phyloP scores from a whole-genome alignment of 208 protist species.

The Leishmania turanica region DNA sequence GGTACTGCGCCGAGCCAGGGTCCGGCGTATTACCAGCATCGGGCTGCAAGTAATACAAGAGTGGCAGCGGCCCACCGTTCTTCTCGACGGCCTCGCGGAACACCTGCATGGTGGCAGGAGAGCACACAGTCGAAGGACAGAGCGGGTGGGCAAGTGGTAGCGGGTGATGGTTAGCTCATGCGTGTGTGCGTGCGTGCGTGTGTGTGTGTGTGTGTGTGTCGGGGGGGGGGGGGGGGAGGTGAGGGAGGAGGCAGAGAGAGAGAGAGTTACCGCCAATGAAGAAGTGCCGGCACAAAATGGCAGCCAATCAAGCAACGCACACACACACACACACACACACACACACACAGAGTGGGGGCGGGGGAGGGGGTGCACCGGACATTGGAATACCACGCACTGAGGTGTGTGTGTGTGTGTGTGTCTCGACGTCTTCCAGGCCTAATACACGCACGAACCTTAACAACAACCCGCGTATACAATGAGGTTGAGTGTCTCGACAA shows the following conservation, averaged over 20 bases:
- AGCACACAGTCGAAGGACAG: background rate
- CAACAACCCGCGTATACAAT: background rate
- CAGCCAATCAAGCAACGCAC: background rate
- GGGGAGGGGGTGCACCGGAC: no score
- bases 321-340: background rate
- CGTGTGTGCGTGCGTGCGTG: background rate
- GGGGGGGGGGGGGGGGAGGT: background rate
- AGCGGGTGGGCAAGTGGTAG: background rate
- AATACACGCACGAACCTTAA: no score
- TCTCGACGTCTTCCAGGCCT: no score
- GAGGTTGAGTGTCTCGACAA: background rate
- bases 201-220: background rate
- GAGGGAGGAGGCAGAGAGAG: background rate
- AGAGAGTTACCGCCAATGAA: background rate
- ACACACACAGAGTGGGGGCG: no score
- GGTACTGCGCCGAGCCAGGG: background rate
- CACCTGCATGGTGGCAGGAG: slow-evolving; percentile 40
- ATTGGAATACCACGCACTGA: no score
- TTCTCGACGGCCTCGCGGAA: slow-evolving; percentile 38
- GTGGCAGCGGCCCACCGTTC: slow-evolving; percentile 49
- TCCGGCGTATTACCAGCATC: slow-evolving; percentile 9
- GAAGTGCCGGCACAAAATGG: background rate
- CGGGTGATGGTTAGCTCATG: background rate
- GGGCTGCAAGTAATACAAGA: slow-evolving; percentile 53
- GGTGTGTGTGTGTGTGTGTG: no score